Evolutionary conservation across 352 stramenopile genomes (phyloP).

Genomic region (Phytophthora europaea): DNA sequence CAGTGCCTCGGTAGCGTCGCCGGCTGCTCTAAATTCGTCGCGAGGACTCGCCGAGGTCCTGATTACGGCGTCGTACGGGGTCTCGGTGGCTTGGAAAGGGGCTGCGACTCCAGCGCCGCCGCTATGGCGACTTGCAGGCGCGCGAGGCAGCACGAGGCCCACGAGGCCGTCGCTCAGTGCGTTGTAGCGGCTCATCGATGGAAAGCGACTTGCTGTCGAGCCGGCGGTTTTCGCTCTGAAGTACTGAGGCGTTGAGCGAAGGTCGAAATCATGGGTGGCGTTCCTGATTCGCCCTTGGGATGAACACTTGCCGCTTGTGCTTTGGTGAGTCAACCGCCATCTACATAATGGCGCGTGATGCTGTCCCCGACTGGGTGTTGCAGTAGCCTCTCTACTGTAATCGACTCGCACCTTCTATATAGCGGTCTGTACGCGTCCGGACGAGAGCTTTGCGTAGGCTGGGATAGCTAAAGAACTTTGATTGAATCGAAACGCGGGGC

Average conservation of each 20-base stretch:
- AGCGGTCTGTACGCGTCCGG: no score
- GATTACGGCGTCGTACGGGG: not conserved
- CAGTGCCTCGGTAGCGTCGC: not conserved
- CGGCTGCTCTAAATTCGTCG: not conserved
- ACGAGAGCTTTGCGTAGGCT: no score
- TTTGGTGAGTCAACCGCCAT: no score
- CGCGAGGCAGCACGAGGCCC: conserved; percentile 3
- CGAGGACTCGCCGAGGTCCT: not conserved
- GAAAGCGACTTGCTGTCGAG: conserved; percentile 6
- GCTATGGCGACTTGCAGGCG: not conserved
- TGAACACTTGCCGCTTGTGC: no score
- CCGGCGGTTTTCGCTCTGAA: conserved; percentile 15
- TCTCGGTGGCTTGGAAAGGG: not conserved
- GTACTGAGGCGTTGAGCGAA: conserved; percentile 29
- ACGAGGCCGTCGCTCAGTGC: conserved; percentile 12
- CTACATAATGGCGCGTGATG: no score
- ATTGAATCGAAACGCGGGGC: no score
- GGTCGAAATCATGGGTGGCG: no score
- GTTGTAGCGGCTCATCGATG: conserved; percentile 14
- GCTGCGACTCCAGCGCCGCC: not conserved
- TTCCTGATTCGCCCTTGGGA: no score
- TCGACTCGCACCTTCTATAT: no score
- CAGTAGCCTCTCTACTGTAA: no score
- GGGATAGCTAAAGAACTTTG: no score
- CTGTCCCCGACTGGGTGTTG: no score